Evolutionary conservation across 2,329 filamentous ascomycete genomes (phyloP), one percentile per base, ranked within the genome.

Genomic region (Capronia epimyces): DNA sequence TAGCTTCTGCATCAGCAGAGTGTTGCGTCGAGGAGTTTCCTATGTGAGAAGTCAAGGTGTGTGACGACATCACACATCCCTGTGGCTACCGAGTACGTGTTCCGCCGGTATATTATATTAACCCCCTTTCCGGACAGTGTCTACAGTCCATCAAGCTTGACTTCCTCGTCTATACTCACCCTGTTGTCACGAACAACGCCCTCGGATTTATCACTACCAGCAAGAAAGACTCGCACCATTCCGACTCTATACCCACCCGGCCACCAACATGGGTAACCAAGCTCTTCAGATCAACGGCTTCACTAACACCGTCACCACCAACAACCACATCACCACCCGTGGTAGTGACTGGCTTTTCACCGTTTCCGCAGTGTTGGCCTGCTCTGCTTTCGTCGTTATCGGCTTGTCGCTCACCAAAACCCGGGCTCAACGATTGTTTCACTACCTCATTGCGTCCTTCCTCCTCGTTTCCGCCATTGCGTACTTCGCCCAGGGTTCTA

Each of bases 401-500:
- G 57, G 50, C 15, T 44, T 57, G 20, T 56, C 60, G 10, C 60
- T 60, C 52, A 46, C 24, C 20, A 61, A 57, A 42, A 41, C 50
- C 13, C 49, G 53, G 20, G 42, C 46, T 12, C 46, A 60, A 44
- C 50, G 60, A 15, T 47, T 62, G 32, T 59, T 60, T 34, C 53
- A 62, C 49, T 62, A 63, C 50, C 46, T 61, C 24, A 50, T 52
- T 13, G 60, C 59, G n/a, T 46, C 55, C 13, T 52, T 62, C 46
- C 56, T 53, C 15, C 34, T 63, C 15, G 50, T 62, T 32, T 56
- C 61, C 16, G 71, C 75, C 32, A 80, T 85, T 57, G 74, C 81
- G 12, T 84, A 85, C 68, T 86, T 81, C 68, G 73, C 77, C 56
- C 83, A 85, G 80, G 82, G 74, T n/a, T 78, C 80, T 8, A 81